Evolutionary conservation across 75 land plant genomes (phyloP).

Genomic region (Pinus taeda): DNA sequence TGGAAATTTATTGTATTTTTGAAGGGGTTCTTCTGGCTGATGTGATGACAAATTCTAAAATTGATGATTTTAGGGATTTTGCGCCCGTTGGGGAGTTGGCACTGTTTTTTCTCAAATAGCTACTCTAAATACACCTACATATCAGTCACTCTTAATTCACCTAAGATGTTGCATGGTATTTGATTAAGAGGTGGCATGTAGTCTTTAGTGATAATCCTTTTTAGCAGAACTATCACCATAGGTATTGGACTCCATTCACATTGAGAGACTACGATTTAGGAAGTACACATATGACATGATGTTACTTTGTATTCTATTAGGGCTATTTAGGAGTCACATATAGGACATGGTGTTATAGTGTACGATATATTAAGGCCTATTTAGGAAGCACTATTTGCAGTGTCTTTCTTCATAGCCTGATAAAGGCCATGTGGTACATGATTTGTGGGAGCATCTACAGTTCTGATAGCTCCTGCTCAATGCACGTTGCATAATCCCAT

Average conservation of each 20-base stretch:
- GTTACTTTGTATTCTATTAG: too few relatives aligned
- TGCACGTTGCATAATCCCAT: too few relatives aligned
- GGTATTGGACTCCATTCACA: too few relatives aligned
- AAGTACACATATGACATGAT: background rate
- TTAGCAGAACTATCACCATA: too few relatives aligned
- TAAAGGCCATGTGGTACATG: too few relatives aligned
- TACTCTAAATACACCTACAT: slow-evolving; percentile 19
- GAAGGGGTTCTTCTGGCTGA: slow-evolving; percentile 41
- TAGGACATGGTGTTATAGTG: background rate
- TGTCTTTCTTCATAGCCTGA: background rate
- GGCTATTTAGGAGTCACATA: background rate
- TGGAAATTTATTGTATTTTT: slow-evolving; percentile 41
- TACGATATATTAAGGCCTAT: background rate
- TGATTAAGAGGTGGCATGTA: too few relatives aligned
- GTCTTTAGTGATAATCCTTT: too few relatives aligned
- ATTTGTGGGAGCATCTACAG: too few relatives aligned
- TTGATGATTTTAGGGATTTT: slow-evolving; percentile 27
- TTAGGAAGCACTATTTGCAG: background rate
- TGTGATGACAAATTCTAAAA: slow-evolving; percentile 18
- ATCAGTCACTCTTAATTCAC: background rate
- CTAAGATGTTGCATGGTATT: too few relatives aligned
- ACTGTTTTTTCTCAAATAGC: slow-evolving; percentile 27
- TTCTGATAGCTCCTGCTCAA: too few relatives aligned
- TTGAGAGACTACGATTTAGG: too few relatives aligned
- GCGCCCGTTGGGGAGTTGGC: slow-evolving; percentile 18